phyloP scores from a whole-genome alignment of 106 monocot genomes.

The Alisma plantagoaquatica region DNA sequence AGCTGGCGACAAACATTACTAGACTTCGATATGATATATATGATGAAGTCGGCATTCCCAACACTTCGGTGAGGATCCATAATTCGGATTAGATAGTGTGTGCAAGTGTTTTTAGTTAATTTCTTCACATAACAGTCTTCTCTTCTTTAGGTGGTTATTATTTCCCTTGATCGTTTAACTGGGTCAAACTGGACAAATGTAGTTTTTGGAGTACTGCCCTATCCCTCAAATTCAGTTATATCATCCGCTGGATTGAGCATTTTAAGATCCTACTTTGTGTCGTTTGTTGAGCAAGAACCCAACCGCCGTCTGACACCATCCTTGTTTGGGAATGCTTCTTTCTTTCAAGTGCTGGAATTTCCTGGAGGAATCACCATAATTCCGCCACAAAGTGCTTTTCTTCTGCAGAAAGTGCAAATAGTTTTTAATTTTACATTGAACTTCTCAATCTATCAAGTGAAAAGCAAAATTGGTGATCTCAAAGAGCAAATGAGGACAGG shows the following conservation, averaged over 20 bases:
- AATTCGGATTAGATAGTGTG: not conserved
- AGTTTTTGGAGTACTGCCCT: conserved; percentile 77
- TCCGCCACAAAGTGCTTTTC: conserved; percentile 75
- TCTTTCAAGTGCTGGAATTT: conserved; percentile 79
- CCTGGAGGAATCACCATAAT: conserved; percentile 86
- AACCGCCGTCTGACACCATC: conserved; percentile 53
- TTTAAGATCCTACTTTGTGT: conserved; percentile 51
- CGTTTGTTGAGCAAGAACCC: conserved; percentile 46
- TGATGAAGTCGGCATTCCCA: conserved; percentile 72
- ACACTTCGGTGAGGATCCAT: conserved; percentile 35
- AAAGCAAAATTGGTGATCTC: conserved; percentile 48
- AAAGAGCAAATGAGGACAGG: conserved; percentile 81
- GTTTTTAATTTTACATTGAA: conserved; percentile 89
- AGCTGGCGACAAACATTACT: conserved; percentile 38
- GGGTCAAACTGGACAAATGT: conserved; percentile 73
- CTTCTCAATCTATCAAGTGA: conserved; percentile 59
- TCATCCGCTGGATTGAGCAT: conserved; percentile 62
- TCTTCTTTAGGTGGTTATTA: conserved; percentile 40
- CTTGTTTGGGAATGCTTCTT: conserved; percentile 76
- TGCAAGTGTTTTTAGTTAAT: conserved; percentile 6
- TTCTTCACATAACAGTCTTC: too few species aligned
- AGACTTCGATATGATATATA: conserved; percentile 76
- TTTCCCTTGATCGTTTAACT: conserved; percentile 30
- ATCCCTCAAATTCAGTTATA: conserved; percentile 53
- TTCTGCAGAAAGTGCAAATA: conserved; percentile 55